Evolutionary conservation across 2,329 filamentous ascomycete species (phyloP).

Genomic region (Dothideomycetidae sp.): DNA sequence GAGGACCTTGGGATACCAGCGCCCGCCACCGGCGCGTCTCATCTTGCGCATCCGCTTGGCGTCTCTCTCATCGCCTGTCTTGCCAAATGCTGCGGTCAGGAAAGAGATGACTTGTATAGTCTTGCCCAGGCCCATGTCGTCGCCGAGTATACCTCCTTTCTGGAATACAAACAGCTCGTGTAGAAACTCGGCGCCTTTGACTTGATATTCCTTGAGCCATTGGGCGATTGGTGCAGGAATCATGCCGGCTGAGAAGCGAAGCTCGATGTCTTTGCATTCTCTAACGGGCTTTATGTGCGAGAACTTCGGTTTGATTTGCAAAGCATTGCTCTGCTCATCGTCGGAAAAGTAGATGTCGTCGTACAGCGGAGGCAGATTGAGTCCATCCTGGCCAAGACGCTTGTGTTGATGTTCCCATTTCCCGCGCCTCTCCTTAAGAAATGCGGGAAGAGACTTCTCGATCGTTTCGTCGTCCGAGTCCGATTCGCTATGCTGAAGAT

Average conservation of each 20-base stretch:
- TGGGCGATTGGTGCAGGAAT: conserved; percentile 84
- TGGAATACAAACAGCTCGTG: conserved; percentile 86
- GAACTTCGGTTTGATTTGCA: conserved; percentile 59
- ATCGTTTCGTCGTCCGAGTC: conserved; percentile 39
- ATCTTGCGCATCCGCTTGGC: conserved; percentile 77
- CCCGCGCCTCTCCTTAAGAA: conserved; percentile 53
- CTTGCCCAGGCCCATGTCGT: conserved; percentile 96
- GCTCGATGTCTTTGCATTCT: conserved; percentile 57
- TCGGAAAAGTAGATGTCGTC: conserved; percentile 64
- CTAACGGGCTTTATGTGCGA: conserved; percentile 49
- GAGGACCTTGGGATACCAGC: conserved; percentile 72
- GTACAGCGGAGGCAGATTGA: conserved; percentile 66
- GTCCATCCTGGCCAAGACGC: conserved; percentile 48
- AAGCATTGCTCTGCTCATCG: conserved; percentile 44
- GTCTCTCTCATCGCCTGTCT: conserved; percentile 80
- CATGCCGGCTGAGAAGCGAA: conserved; percentile 61
- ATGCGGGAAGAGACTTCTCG: conserved; percentile 53
- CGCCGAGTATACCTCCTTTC: conserved; percentile 76
- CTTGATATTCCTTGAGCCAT: conserved; percentile 82
- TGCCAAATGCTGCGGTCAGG: conserved; percentile 80
- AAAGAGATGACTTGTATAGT: conserved; percentile 94
- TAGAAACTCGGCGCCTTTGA: conserved; percentile 71
- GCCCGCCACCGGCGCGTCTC: conserved; percentile 41
- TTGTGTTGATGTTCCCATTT: conserved; percentile 51
- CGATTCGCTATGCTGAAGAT: conserved; percentile 17